These are phyloP conservation scores for Vanilla planifolia DNA, from an alignment of 106 monocot species.

Conservation along the genomic window DNA sequence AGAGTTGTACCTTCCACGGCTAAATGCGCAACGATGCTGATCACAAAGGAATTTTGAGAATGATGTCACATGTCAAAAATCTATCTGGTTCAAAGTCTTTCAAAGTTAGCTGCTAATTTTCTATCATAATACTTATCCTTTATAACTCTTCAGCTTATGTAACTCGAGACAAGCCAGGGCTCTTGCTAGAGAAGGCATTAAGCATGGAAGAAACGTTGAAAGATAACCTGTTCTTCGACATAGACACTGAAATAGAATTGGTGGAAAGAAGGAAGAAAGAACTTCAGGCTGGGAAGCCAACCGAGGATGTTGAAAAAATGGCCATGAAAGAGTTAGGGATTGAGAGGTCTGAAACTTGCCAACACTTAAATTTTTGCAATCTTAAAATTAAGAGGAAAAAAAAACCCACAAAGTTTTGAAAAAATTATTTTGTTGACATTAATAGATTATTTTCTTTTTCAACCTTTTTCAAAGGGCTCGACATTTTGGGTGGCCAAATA, in stretches of 20 bases:
- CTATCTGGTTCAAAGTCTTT: too few relatives aligned
- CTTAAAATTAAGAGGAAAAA: neutral
- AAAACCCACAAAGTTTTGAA: neutral
- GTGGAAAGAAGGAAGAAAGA: slow-evolving; percentile 28
- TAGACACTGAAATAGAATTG: slow-evolving; percentile 42
- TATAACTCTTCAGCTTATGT: slow-evolving; percentile 36
- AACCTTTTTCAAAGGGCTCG: slow-evolving; percentile 18
- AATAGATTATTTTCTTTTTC: neutral
- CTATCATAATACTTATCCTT: too few relatives aligned
- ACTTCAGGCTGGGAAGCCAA: slow-evolving; percentile 8
- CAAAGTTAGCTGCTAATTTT: neutral
- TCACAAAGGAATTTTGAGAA: too few relatives aligned
- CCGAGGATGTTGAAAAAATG: slow-evolving; percentile 19
- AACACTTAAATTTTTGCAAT: too few relatives aligned
- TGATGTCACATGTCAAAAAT: too few relatives aligned
- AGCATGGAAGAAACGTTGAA: slow-evolving; percentile 32
- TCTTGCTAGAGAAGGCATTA: slow-evolving; percentile 38
- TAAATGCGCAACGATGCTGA: too few relatives aligned
- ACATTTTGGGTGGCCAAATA: slow-evolving; percentile 45
- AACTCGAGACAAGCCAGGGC: slow-evolving; percentile 28
- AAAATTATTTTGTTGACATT: neutral
- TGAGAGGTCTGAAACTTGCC: slow-evolving; percentile 22
- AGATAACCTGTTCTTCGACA: slow-evolving; percentile 25
- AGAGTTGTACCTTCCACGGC: too few relatives aligned
- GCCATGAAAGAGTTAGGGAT: slow-evolving; percentile 59